Evolutionary conservation across 73 alveolate species (phyloP), one percentile per base, ranked within the genome.

Genomic region (Stentor coeruleus): DNA sequence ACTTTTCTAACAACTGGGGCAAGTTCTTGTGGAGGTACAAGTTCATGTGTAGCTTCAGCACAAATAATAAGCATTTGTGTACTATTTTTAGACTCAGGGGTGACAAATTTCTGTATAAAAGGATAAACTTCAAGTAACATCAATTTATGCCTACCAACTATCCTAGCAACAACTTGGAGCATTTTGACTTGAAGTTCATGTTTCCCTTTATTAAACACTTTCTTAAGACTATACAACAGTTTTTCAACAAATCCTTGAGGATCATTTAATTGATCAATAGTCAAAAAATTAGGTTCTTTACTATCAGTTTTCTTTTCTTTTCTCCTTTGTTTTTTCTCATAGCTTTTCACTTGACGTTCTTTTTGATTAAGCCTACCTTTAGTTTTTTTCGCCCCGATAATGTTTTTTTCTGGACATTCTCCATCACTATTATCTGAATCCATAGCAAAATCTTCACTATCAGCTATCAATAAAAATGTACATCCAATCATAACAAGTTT

Each of bases 71-170:
- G 85, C 6, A 94, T 87, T 3, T 88, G 90, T 39, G 91, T 92
- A 42, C 92, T 82, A 83, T 89, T 93, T 84, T 92, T 92, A 73
- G 91, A 95, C 59, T 94, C 95, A 30, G 93, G 75, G 74, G 91
- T 87, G 58, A 94, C 76, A 55, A 91, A 88, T 58, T 91, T 92
- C 35, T 86, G 79, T 84, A 94, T 76, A 58, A 88, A 90, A 60
- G 92, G 91, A 77, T 90, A 94, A 86, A 86, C 90, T 76, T 84
- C 89, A 38, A 86, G 59, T 42, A 94, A 81, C 76, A 92, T 26
- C 81, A 94, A 91, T 81, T 88, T 74, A 81, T 94, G 98, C 59
- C 98, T 83, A 33, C 98, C 98, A n/a, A 94, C 88, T 80, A 94
- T 76, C 82, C 98, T 91, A 57, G 97, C 95, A 77, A 94, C 86